Evolutionary conservation across 2,329 filamentous ascomycete species (phyloP).

Genomic region (Mariannaea elegans): DNA sequence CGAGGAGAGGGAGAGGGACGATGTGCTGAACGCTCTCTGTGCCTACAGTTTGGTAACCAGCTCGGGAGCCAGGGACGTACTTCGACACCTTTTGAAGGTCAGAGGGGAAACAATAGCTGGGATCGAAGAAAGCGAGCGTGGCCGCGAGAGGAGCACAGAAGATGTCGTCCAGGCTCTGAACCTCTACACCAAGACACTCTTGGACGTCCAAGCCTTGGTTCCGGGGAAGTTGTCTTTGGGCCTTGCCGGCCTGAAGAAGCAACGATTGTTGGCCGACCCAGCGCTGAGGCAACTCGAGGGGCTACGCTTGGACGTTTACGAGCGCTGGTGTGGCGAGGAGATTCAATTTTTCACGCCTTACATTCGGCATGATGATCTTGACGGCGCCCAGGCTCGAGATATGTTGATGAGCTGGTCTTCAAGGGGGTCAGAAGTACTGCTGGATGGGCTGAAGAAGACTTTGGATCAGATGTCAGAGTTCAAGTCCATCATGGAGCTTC

Average conservation of each 20-base stretch:
- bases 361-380: slow-evolving; percentile 81
- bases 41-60: slow-evolving; percentile 85
- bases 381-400: slow-evolving; percentile 66
- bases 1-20: slow-evolving; percentile 55
- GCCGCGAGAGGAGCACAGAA: slow-evolving; percentile 49
- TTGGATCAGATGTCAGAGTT: slow-evolving; percentile 71
- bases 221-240: slow-evolving; percentile 77
- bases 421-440: slow-evolving; percentile 65
- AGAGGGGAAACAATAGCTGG: slow-evolving; percentile 74
- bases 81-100: slow-evolving; percentile 80
- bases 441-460: slow-evolving; percentile 68
- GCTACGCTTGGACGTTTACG: slow-evolving; percentile 79
- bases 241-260: slow-evolving; percentile 72
- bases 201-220: slow-evolving; percentile 79
- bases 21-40: slow-evolving; percentile 77
- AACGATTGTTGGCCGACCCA: slow-evolving; percentile 76
- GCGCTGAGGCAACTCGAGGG: slow-evolving; percentile 73
- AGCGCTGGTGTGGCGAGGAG: slow-evolving; percentile 83
- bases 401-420: slow-evolving; percentile 72
- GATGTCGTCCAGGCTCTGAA: slow-evolving; percentile 72
- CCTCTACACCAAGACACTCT: slow-evolving; percentile 79
- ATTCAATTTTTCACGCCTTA: slow-evolving; percentile 88
- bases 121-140: slow-evolving; percentile 62
- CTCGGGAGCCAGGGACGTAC: slow-evolving; percentile 79
- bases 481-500: slow-evolving; percentile 72